Conservation (phyloP, 495 filamentous ascomycete species). For the Aspergillus heteromorphus region DNA sequence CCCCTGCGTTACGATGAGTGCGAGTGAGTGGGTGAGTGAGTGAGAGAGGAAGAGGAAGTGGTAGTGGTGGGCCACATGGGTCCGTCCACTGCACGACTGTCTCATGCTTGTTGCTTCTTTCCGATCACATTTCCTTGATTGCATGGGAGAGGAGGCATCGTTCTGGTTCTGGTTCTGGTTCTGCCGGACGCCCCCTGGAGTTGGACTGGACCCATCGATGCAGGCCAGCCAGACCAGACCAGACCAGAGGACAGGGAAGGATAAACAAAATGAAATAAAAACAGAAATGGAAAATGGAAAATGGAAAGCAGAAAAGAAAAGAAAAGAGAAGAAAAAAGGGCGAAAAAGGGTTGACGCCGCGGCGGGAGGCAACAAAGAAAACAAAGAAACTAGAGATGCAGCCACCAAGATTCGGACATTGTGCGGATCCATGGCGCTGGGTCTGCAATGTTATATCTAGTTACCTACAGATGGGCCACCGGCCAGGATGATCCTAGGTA, state of each 20-base stretch:
- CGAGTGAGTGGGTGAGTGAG: background rate
- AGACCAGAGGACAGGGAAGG: too few relatives aligned
- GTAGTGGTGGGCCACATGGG: background rate
- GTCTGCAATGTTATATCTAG: conserved; percentile 13
- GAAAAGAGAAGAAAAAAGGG: background rate
- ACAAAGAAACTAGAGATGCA: conserved; percentile 14
- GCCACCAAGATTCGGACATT: conserved; percentile 12
- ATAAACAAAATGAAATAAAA: too few relatives aligned
- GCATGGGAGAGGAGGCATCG: too few relatives aligned
- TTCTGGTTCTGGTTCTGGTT: too few relatives aligned
- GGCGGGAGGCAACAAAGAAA: conserved; percentile 6
- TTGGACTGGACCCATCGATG: background rate
- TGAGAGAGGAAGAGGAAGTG: background rate
- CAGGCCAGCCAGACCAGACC: too few relatives aligned
- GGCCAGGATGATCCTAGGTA: conserved; percentile 12
- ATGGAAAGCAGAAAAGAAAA: too few relatives aligned
- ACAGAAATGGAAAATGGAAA: too few relatives aligned
- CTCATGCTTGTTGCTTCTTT: background rate
- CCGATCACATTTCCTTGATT: background rate
- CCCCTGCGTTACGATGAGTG: background rate
- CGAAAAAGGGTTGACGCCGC: background rate
- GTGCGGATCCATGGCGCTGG: conserved; percentile 14
- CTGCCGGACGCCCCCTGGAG: too few relatives aligned
- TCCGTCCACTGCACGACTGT: background rate
- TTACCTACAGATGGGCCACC: conserved; percentile 8